These are phyloP conservation scores for Phylloboletellus chloephorus DNA, from an alignment of 1,284 basidiomycete genomes.

Conservation along the genomic window DNA sequence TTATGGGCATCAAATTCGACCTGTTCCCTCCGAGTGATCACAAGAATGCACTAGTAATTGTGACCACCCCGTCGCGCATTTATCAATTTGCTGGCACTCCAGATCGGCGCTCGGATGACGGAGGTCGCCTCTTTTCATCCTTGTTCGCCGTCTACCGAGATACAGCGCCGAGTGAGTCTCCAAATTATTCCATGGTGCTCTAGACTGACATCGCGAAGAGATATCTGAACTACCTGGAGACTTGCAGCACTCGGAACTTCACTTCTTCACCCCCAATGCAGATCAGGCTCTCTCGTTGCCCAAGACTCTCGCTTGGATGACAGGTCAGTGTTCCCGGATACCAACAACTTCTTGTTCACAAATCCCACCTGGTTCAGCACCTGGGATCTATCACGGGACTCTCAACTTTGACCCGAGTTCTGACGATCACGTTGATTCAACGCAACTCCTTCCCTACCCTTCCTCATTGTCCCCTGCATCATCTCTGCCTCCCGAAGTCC, in stretches of 20 bases:
- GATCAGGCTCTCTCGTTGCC: conserved; percentile 65
- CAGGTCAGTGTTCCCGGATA: conserved; percentile 44
- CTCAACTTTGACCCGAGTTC: conserved; percentile 61
- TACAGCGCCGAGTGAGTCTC: conserved; percentile 67
- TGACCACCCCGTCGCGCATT: conserved; percentile 83
- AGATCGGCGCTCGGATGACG: conserved; percentile 65
- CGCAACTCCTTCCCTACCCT: conserved; percentile 67
- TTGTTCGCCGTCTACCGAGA: conserved; percentile 74
- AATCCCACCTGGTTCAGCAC: conserved; percentile 39
- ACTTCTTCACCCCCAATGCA: conserved; percentile 66
- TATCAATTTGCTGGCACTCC: conserved; percentile 83
- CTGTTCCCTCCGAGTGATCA: conserved; percentile 62
- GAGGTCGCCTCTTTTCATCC: conserved; percentile 68
- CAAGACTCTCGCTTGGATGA: conserved; percentile 83
- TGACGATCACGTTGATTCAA: conserved; percentile 76
- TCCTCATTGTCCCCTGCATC: conserved; percentile 28
- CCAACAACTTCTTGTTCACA: conserved; percentile 11
- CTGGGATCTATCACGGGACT: conserved; percentile 81
- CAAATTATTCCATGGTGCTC: not conserved
- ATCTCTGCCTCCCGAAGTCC: conserved; percentile 37
- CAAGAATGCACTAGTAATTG: conserved; percentile 64
- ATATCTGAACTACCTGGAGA: conserved; percentile 83
- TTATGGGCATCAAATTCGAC: conserved; percentile 81
- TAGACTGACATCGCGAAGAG: conserved; percentile 45
- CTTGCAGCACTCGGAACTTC: conserved; percentile 68